Evolutionary conservation across 1,284 basidiomycete genomes (phyloP).

Genomic region (Agroathelia rolfsii): DNA sequence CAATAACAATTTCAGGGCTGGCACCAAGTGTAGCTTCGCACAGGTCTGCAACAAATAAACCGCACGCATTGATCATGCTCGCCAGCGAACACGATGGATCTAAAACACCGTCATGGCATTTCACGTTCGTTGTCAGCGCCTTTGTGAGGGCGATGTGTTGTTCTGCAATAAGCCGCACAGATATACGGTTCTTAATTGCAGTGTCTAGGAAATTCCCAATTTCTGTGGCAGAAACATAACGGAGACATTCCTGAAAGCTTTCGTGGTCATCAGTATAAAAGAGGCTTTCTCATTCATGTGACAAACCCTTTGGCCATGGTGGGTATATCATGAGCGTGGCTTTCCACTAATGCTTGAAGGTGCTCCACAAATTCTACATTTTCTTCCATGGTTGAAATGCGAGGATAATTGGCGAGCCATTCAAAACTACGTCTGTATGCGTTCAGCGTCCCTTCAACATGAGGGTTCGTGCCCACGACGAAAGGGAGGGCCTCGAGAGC

Average conservation of each 20-base stretch:
- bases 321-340: conserved; percentile 82
- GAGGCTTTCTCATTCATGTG: background rate
- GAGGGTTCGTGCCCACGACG: conserved; percentile 88
- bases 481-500: conserved; percentile 67
- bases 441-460: conserved; percentile 65
- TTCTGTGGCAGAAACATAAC: conserved; percentile 73
- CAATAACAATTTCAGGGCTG: conserved; percentile 55
- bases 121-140: conserved; percentile 32
- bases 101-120: conserved; percentile 52
- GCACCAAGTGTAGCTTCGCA: conserved; percentile 82
- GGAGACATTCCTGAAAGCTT: conserved; percentile 80
- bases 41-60: conserved; percentile 73
- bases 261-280: conserved; percentile 3
- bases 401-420: conserved; percentile 61
- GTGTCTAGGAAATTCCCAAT: conserved; percentile 76
- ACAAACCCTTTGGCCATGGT: conserved; percentile 80
- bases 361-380: conserved; percentile 62
- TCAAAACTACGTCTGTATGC: conserved; percentile 71
- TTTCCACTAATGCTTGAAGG: conserved; percentile 63
- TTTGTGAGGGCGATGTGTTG: conserved; percentile 82
- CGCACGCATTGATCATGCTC: conserved; percentile 66
- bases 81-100: conserved; percentile 60
- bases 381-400: conserved; percentile 56
- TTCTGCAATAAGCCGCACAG: conserved; percentile 83
- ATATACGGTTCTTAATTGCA: conserved; percentile 80